Base-by-base conservation (phyloP, 768 basidiomycete genomes). In the Coprinopsis cinerea region DNA sequence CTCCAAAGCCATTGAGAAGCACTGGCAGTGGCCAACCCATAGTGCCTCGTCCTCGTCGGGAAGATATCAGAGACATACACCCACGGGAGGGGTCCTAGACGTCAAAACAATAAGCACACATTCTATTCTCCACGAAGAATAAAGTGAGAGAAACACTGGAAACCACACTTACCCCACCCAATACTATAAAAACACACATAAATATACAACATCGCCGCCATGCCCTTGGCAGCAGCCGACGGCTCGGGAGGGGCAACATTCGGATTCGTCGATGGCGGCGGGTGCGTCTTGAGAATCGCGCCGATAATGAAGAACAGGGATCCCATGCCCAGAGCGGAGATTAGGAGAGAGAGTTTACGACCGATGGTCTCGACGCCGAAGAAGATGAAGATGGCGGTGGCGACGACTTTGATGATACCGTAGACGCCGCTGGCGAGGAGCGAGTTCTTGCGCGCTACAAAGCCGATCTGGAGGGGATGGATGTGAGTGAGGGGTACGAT, bases 141-240 rank as follows among this genome's bases (percentile, higher is more conserved):
- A 7, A 32, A 9, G 7, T 32, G 17, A 43, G 15, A 10, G 35
- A 11, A 24, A 43, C 36, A 18, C 39, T 1, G 5, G 17, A 15
- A 10, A 28, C 10, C 28, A 34, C 25, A 57, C 67, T 52, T 46
- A 68, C 88, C 90, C 83, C 87, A 89, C 32, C 87, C 88, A 79
- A 91, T 85, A 2, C 83, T 87, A 65, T 92, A 92, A 65, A 91
- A 91, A 62, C 83, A 84, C 36, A 91, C 88, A 58, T 88, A 93
- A 47, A 92, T 78, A 61, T 92, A 93, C 24, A 92, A 66, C 79
- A 90, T 79, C 1, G 81, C 87, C 2, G 90, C 89, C 90, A 92
- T 92, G 0, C 76, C 91, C 62, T 85, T 81, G 1, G 85, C 68
- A 67, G 85, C 74, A 0, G 80, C 72, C 0, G 82, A 61, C 0